These are phyloP conservation scores for Scheffersomyces amazonensis DNA, from an alignment of 805 yeast genomes.

Conservation along the genomic window DNA sequence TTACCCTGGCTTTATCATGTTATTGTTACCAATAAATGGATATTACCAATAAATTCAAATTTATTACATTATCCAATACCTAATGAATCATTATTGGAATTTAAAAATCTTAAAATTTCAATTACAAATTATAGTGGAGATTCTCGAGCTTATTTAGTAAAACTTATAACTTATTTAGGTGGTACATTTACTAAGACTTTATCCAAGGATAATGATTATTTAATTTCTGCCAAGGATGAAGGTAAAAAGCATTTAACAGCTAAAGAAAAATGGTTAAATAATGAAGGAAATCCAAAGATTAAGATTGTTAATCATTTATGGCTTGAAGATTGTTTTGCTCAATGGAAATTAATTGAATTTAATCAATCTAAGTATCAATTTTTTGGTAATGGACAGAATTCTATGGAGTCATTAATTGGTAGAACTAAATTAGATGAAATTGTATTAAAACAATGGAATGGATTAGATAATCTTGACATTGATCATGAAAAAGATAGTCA, in stretches of 20 bases:
- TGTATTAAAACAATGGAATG: conserved; percentile 39
- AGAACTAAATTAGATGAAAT: conserved; percentile 42
- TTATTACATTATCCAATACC: conserved; percentile 73
- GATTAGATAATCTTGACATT: too few relatives aligned
- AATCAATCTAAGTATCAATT: conserved; percentile 45
- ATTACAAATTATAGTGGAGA: conserved; percentile 85
- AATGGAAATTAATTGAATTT: conserved; percentile 55
- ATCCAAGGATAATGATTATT: conserved; percentile 63
- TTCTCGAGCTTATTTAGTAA: conserved; percentile 69
- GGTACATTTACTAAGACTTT: conserved; percentile 71
- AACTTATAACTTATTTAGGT: conserved; percentile 65
- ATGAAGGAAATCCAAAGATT: conserved; percentile 25
- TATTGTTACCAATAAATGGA: conserved; percentile 53
- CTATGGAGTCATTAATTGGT: conserved; percentile 50
- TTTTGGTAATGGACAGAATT: conserved; percentile 39
- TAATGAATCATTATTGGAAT: conserved; percentile 47
- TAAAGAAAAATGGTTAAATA: conserved; percentile 50
- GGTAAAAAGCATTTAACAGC: conserved; percentile 83
- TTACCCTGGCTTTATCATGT: conserved; percentile 74
- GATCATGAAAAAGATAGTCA: conserved; percentile 11
- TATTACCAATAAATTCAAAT: conserved; percentile 48
- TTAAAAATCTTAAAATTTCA: conserved; percentile 55
- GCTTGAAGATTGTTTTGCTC: conserved; percentile 75
- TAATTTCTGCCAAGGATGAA: conserved; percentile 61
- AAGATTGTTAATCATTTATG: conserved; percentile 76